Evolutionary conservation across 2,329 filamentous ascomycete genomes (phyloP), one percentile per base, ranked within the genome.

Genomic region (Fusarium siculi): DNA sequence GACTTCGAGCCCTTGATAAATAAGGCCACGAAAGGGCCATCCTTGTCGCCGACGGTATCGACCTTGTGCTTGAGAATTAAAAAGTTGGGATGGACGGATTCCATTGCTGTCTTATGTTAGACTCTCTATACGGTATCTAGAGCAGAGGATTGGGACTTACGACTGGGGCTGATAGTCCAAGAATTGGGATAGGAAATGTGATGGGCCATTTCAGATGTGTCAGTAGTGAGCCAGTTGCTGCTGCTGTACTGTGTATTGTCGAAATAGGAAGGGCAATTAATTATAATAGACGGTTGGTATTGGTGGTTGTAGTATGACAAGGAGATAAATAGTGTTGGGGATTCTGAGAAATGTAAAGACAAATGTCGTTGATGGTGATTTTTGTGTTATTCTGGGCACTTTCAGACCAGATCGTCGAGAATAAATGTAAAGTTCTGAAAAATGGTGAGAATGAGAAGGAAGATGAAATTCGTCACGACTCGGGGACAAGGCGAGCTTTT

Each of bases 81-180:
- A 16, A 36, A 28, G 50, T 8, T 37, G n/a, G 7, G 30, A 15
- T 11, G 34, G 16, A 50, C 30, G 7, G 8, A 11, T 6, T 53
- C 34, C 47, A 50, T 50, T 50, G 47, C 47, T 50, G 21, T 34
- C 4, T 1, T 9, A 7, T 50, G 21, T 50, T 12, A 50, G 21
- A 34, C n/a, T 23, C 16, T 4, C 4, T 15, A 11, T 50, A 4
- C 16, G 8, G 7, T 28, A 10, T 4, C 10, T 0, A 14, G 47
- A 23, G 2, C 5, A 32, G 8, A 23, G 10, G 5, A 21, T 4
- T 50, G 4, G 3, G 10, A 32, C 46, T 19, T 23, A 50, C 46
- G 46, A n/a, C 21, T 50, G 5, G 30, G 47, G 15, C 11, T 19
- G 18, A 23, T 14, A 50, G 21, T 11, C 21, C 47, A 34, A 18